Evolutionary conservation across 1,284 basidiomycete genomes (phyloP), one percentile per base, ranked within the genome.

Genomic region (Ceratobasidium sp.): DNA sequence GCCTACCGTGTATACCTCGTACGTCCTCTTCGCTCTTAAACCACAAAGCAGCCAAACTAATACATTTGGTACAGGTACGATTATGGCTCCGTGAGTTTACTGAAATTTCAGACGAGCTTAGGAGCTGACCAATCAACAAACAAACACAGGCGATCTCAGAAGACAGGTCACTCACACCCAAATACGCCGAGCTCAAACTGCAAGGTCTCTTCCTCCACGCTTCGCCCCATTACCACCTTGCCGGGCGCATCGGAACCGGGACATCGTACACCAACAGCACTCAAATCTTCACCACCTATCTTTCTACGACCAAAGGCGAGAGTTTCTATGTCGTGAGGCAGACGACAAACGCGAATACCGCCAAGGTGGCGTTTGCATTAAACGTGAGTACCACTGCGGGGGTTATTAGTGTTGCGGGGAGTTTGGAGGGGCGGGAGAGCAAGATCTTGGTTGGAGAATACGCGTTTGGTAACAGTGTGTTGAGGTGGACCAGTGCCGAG

Each of bases 1-100:
- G 77, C 67, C 82, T 61, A 82, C 82, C 0, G 83, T 84, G 16
- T 84, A 83, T 76, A 83, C 84, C 0, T 84, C 82, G 73, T 86
- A 83, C 76, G 84, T 79, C 80, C 78, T 5, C 23, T 46, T 47
- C 1, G n/a, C 23, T 38, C 11, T 38, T 21, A 23, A n/a, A 5
- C 0, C 30, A 2, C 28, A 30, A 32, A 18, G 21, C 18, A 14
- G 8, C 4, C 52, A 6, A 55, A 26, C 61, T 63, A 23, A 47
- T 18, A 1, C 8, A 16, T 23, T 23, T 7, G 55, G 28, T 13
- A 8, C 28, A 62, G 71, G 7, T 72, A 72, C 46, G 71, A 72
- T 30, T 72, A 63, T 28, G 62, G 44, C 14, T 44, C 62, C 5
- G 62, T 64, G 13, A 32, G 62, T 28, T 9, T 26, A 6, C 30